Percentiles rank a stretch among this genome's conserved stretches.
phyloP scores from a whole-genome alignment of 257 asterid genomes.

The Solanum appendiculatum region DNA sequence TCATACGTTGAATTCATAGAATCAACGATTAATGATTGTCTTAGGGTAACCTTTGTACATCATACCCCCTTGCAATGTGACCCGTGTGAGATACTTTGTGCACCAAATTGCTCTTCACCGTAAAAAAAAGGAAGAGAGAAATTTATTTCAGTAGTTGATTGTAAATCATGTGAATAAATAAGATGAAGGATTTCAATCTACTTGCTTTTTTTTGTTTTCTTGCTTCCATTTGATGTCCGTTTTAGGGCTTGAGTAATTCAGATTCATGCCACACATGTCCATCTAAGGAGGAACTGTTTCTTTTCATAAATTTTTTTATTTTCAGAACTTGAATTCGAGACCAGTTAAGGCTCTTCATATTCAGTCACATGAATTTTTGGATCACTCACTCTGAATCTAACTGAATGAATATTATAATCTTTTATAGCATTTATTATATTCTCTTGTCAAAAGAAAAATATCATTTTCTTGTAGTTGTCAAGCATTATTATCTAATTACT shows the following conservation, averaged over 20 bases:
- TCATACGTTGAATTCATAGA: not conserved
- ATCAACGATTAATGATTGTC: not conserved
- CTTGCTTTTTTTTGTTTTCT: not conserved
- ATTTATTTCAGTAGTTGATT: not conserved
- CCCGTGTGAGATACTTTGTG: not conserved
- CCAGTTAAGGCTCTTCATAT: too few species aligned
- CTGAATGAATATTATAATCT: not conserved
- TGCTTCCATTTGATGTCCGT: not conserved
- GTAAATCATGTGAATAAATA: not conserved
- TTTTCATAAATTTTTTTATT: not conserved
- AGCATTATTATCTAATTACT: not conserved
- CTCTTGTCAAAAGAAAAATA: not conserved
- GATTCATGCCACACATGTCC: rapidly evolving
- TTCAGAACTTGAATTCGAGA: not conserved
- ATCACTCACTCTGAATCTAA: not conserved
- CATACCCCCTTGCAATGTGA: not conserved
- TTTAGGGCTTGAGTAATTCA: not conserved
- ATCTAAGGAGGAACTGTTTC: not conserved
- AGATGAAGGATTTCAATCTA: not conserved
- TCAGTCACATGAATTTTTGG: not conserved
- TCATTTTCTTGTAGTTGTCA: not conserved
- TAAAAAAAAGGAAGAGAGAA: not conserved
- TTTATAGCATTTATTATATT: not conserved
- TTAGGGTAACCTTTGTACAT: not conserved
- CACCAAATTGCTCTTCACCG: rapidly evolving